Conservation (phyloP, 495 filamentous ascomycete genomes). For the Talaromyces trachyspermus region DNA sequence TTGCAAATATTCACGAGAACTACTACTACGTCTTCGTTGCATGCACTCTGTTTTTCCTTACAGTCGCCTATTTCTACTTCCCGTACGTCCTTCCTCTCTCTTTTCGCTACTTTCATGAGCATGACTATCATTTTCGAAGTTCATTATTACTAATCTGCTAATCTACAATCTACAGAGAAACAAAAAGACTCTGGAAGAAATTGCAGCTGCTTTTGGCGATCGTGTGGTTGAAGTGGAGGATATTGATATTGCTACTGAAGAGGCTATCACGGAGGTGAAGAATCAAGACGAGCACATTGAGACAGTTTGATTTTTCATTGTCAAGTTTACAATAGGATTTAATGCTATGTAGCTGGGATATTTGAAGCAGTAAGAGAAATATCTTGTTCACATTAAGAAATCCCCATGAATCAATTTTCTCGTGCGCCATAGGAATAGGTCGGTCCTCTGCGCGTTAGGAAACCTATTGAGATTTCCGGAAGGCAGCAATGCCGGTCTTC, state of each 20-base stretch:
- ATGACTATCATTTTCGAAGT: conserved; percentile 4
- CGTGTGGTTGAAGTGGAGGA: conserved; percentile 39
- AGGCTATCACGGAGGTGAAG: conserved; percentile 12
- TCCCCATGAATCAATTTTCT: too few species aligned
- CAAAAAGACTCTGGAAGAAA: conserved; percentile 51
- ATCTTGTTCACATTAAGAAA: too few species aligned
- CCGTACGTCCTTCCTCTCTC: conserved; percentile 27
- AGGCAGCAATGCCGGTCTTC: too few species aligned
- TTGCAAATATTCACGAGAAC: conserved; percentile 51
- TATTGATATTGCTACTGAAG: conserved; percentile 4
- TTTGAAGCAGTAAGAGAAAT: too few species aligned
- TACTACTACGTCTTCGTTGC: conserved; percentile 55
- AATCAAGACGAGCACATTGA: conserved; percentile 24
- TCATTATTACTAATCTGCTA: too few species aligned
- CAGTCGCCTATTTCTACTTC: conserved; percentile 47
- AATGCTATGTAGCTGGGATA: too few species aligned
- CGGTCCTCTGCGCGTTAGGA: too few species aligned
- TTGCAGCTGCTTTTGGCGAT: conserved; percentile 51
- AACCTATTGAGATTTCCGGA: too few species aligned
- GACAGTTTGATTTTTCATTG: too few species aligned
- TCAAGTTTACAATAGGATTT: too few species aligned
- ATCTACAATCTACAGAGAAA: too few species aligned
- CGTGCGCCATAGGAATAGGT: too few species aligned
- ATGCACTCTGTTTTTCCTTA: conserved; percentile 43
- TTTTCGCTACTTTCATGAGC: not conserved